A percentile compares a stretch with the other conserved stretches of the same genome.
phyloP scores from a whole-genome alignment of 495 filamentous ascomycete species.

The Aspergillus carlsbadensis region DNA sequence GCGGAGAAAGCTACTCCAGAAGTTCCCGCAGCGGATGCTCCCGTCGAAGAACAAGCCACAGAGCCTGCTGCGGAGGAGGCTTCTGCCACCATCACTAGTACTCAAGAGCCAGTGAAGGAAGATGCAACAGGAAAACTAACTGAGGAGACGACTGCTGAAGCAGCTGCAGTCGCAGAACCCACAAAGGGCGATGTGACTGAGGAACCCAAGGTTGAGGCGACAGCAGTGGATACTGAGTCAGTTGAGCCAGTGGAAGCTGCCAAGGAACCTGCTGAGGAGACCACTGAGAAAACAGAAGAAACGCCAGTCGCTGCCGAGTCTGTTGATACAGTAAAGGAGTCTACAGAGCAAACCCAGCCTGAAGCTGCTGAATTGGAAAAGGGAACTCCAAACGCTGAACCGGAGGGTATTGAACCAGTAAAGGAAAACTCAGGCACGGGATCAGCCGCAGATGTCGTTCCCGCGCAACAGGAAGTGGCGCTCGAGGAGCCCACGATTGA shows the following conservation, averaged over 20 bases:
- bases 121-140: background rate
- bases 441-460: no score
- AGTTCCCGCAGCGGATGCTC: no score
- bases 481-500: background rate
- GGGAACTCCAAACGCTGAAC: background rate
- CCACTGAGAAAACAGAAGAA: background rate
- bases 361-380: background rate
- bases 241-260: background rate
- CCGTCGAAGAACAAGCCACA: background rate
- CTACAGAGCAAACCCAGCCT: background rate
- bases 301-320: background rate
- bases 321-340: background rate
- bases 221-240: background rate
- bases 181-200: constrained; percentile 2
- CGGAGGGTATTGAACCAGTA: background rate
- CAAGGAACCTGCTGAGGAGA: constrained; percentile 3
- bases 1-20: background rate
- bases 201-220: background rate
- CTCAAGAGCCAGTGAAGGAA: constrained; percentile 1
- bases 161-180: background rate
- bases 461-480: no score
- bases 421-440: background rate
- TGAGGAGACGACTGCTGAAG: background rate
- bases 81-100: background rate
- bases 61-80: background rate